phyloP scores from a whole-genome alignment of 768 basidiomycete species.

The Rhodotorula toruloides region DNA sequence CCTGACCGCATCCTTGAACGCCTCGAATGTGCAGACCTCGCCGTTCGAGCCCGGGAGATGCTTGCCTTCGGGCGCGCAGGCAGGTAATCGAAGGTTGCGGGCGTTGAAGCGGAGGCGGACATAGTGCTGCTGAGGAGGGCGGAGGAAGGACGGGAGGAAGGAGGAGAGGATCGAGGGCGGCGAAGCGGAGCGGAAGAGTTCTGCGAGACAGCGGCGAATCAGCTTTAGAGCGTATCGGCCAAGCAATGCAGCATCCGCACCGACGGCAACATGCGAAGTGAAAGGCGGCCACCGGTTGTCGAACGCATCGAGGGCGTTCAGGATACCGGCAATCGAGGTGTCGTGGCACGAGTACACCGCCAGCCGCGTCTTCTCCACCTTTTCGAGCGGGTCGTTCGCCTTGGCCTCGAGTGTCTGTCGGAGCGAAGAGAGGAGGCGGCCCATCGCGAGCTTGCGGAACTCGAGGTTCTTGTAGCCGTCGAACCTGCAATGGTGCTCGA shows the following conservation, averaged over 20 bases:
- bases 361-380: slow-evolving; percentile 57
- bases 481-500: slow-evolving; percentile 19
- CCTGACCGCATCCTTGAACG: slow-evolving; percentile 16
- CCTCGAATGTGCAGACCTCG: slow-evolving; percentile 26
- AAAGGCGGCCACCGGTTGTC: slow-evolving; percentile 31
- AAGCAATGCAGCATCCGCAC: background rate
- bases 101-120: slow-evolving; percentile 33
- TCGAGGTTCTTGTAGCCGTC: slow-evolving; percentile 64
- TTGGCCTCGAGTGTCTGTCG: slow-evolving; percentile 61
- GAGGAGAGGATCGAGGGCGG: background rate
- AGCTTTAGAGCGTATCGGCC: background rate
- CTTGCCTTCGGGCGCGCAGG: slow-evolving; percentile 1
- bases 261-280: slow-evolving; percentile 8
- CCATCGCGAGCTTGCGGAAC: slow-evolving; percentile 71
- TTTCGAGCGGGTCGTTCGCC: slow-evolving; percentile 48
- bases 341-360: slow-evolving; percentile 52
- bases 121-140: slow-evolving; percentile 5
- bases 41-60: slow-evolving; percentile 17
- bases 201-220: background rate
- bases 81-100: slow-evolving; percentile 7
- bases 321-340: slow-evolving; percentile 41
- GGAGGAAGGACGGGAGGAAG: slow-evolving; percentile 8
- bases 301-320: slow-evolving; percentile 33
- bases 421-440: slow-evolving; percentile 63
- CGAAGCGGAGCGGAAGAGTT: slow-evolving; percentile 17